A percentile compares a stretch with the other conserved stretches of the same genome.
Conservation (phyloP, 1,284 basidiomycete genomes). For the Ceratobasidium sp. region DNA sequence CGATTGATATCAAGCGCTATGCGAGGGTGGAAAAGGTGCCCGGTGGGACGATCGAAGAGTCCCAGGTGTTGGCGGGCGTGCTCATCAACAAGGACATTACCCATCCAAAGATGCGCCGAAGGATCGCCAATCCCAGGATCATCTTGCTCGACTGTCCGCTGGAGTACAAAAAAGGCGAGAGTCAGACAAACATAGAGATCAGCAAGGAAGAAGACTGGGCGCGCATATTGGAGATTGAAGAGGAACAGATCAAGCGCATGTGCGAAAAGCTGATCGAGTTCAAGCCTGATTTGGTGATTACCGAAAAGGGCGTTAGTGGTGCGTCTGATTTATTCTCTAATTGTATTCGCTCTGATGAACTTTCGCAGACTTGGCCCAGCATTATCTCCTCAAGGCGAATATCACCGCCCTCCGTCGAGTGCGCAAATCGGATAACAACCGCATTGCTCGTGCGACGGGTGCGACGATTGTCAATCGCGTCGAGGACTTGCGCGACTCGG, state of each 20-base stretch:
- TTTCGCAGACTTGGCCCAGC: slow-evolving; percentile 86
- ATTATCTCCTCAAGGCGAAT: slow-evolving; percentile 87
- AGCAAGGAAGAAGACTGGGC: slow-evolving; percentile 94
- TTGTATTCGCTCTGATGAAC: slow-evolving; percentile 35
- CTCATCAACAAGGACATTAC: slow-evolving; percentile 99
- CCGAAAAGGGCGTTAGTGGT: slow-evolving; percentile 98
- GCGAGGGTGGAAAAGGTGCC: slow-evolving; percentile 97
- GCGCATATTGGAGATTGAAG: slow-evolving; percentile 92
- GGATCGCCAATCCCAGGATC: slow-evolving; percentile 90
- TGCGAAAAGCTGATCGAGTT: slow-evolving; percentile 90
- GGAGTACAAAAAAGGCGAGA: slow-evolving; percentile 99
- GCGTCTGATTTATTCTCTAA: slow-evolving; percentile 38
- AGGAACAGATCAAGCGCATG: slow-evolving; percentile 93
- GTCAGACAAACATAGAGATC: slow-evolving; percentile 98
- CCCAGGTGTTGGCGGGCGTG: slow-evolving; percentile 85
- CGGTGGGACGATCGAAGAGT: slow-evolving; percentile 96
- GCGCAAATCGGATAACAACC: slow-evolving; percentile 98
- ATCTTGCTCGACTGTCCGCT: slow-evolving; percentile 94
- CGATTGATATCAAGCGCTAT: slow-evolving; percentile 97
- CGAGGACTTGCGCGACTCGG: slow-evolving; percentile 90
- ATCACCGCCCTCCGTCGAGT: slow-evolving; percentile 93
- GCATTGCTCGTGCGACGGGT: slow-evolving; percentile 93
- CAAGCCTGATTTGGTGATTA: slow-evolving; percentile 94
- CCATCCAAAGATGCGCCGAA: slow-evolving; percentile 93
- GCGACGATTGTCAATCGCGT: slow-evolving; percentile 97